Evolutionary conservation across 257 asterid species (phyloP), one percentile per base, ranked within the genome.

Genomic region (Jaltomata sinuosa): DNA sequence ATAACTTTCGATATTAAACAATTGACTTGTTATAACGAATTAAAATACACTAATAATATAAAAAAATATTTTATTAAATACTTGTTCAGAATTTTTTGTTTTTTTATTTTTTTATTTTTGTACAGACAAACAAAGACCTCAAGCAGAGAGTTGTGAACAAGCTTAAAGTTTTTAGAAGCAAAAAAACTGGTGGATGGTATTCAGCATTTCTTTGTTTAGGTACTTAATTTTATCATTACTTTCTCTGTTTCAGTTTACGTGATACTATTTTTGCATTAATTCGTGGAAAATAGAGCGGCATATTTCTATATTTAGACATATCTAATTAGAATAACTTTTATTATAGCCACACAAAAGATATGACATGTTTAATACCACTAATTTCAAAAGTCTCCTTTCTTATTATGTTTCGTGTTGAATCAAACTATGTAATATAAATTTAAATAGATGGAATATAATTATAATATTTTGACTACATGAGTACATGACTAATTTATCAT

Each of bases 121-220:
- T 25, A 8, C 57, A 61, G 81, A 77, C 8, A 77, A 16, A 18
- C 59, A 49, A 15, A 16, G 29, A 54, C 61, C 8, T 77, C 81
- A 77, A 49, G 62, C 59, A 77, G 18, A 50, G 40, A 49, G 25
- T 27, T 15, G 55, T 49, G 42, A 49, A 47, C 45, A 77, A 77
- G 5, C 79, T 76, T 47, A 47, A 55, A 61, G 76, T 27, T 12
- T 14, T 83, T 14, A 69, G 67, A 61, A 90, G 69, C 83, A 88
- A 89, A 54, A 47, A 27, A 38, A 38, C 65, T 2, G 96, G 96
- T 27, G 94, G 95, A 83, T 95, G 98, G 96, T 45, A 50, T 57
- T 89, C 86, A 42, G 98, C 95, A 64, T 80, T 86, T 61, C 90
- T 94, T 40, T 83, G 94, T 83, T 85, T 95, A 59, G 98, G 98